Percentiles rank a stretch among this genome's conserved stretches.
Evolutionary conservation across 2,329 filamentous ascomycete genomes (phyloP).

Genomic region (Xylariaceae sp.): DNA sequence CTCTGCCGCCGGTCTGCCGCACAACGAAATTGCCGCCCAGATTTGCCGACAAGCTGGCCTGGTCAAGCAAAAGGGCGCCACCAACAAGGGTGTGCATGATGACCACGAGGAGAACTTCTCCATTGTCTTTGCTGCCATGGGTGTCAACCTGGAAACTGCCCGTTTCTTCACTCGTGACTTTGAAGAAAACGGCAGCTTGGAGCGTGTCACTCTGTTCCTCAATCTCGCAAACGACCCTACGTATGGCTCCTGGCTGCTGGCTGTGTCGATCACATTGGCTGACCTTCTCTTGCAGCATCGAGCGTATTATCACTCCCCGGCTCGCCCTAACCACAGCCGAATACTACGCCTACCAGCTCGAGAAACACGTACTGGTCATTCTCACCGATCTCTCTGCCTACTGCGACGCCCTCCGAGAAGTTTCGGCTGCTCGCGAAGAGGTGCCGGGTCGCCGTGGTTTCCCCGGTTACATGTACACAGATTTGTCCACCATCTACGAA

Average conservation of each 20-base stretch:
- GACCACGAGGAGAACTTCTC: conserved; percentile 99
- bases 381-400: conserved; percentile 96
- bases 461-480: conserved; percentile 99
- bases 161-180: conserved; percentile 99
- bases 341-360: conserved; percentile 99
- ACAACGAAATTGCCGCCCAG: conserved; percentile 98
- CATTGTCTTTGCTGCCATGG: conserved; percentile 99
- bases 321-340: conserved; percentile 96
- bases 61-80: conserved; percentile 67
- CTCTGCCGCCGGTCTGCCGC: conserved; percentile 93
- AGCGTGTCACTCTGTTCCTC: conserved; percentile 93
- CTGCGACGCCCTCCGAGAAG: conserved; percentile 97
- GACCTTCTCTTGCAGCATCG: conserved; percentile 56
- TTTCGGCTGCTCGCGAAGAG: conserved; percentile 96
- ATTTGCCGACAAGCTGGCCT: conserved; percentile 96
- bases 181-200: conserved; percentile 98
- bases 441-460: conserved; percentile 98
- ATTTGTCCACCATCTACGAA: conserved; percentile 99
- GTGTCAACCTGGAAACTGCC: conserved; percentile 98
- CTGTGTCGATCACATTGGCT: conserved; percentile 5
- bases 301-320: conserved; percentile 99
- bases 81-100: conserved; percentile 93
- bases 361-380: conserved; percentile 99
- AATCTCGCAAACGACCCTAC: conserved; percentile 99
- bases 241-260: conserved; percentile 36